Conservation (phyloP, 2,329 filamentous ascomycete species). For the Colletotrichum euphorbiae region DNA sequence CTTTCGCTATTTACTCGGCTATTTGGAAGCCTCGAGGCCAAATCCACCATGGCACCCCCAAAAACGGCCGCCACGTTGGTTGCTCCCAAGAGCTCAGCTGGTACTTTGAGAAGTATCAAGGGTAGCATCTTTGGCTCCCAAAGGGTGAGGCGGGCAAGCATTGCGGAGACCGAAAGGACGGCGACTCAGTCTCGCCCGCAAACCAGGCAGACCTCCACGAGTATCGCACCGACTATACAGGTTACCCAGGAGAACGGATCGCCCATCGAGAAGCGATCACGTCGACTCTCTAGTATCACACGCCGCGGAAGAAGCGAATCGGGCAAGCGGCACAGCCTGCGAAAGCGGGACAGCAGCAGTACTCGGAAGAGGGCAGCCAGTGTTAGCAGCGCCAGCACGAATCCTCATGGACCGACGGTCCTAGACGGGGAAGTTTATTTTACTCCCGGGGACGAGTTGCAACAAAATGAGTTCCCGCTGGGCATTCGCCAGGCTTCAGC, state of each 20-base stretch:
- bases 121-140: slow-evolving; percentile 82
- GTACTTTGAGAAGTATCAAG: slow-evolving; percentile 75
- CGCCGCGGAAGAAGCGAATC: slow-evolving; percentile 58
- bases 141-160: slow-evolving; percentile 55
- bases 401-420: slow-evolving; percentile 54
- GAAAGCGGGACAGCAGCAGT: slow-evolving; percentile 63
- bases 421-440: slow-evolving; percentile 65
- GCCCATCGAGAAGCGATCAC: slow-evolving; percentile 50
- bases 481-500: slow-evolving; percentile 55
- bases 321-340: slow-evolving; percentile 62
- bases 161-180: slow-evolving; percentile 52
- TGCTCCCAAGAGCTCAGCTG: slow-evolving; percentile 74
- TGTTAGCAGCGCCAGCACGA: slow-evolving; percentile 53
- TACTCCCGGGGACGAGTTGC: slow-evolving; percentile 58
- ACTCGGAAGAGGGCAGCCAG: slow-evolving; percentile 57
- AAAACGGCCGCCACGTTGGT: slow-evolving; percentile 59
- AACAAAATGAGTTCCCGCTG: slow-evolving; percentile 56
- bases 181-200: slow-evolving; percentile 46
- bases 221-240: slow-evolving; percentile 76
- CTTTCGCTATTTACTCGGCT: slow-evolving; percentile 83
- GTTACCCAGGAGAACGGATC: slow-evolving; percentile 74
- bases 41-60: slow-evolving; percentile 56
- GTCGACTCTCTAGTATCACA: slow-evolving; percentile 51
- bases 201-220: slow-evolving; percentile 57
- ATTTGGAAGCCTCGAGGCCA: slow-evolving; percentile 70